These are phyloP conservation scores for Eucalyptus regnans DNA, from an alignment of 345 rosid species.

Conservation along the genomic window DNA sequence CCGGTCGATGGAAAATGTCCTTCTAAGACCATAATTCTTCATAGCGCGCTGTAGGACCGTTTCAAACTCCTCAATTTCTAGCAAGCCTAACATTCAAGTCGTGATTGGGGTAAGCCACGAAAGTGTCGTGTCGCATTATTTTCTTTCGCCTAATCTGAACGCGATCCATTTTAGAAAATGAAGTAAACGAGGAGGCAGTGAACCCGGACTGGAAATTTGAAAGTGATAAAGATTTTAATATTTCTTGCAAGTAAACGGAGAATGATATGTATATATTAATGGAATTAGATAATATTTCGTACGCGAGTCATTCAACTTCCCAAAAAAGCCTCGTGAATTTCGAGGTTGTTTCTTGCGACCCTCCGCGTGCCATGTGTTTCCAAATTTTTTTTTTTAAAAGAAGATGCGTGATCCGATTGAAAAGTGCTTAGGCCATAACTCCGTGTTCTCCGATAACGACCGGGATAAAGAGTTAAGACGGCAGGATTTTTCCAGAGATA, in stretches of 20 bases:
- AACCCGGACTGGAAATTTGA: not conserved
- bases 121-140: too few species aligned
- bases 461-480: not conserved
- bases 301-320: too few species aligned
- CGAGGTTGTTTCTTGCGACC: not conserved
- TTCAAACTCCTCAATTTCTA: not conserved
- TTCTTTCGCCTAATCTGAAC: not conserved
- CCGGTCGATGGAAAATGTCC: too few species aligned
- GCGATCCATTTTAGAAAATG: not conserved
- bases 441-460: not conserved
- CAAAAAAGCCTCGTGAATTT: not conserved
- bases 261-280: too few species aligned
- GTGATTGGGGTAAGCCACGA: not conserved
- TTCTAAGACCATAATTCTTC: too few species aligned
- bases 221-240: not conserved
- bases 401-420: not conserved
- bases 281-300: too few species aligned
- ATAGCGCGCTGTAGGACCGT: not conserved
- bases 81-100: not conserved
- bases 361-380: not conserved
- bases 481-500: not conserved
- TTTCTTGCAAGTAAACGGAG: not conserved
- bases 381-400: too few species aligned
- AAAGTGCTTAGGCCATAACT: not conserved
- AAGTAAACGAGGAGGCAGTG: not conserved